Evolutionary conservation across 768 basidiomycete species (phyloP).

Genomic region (Scleroderma citrinum): DNA sequence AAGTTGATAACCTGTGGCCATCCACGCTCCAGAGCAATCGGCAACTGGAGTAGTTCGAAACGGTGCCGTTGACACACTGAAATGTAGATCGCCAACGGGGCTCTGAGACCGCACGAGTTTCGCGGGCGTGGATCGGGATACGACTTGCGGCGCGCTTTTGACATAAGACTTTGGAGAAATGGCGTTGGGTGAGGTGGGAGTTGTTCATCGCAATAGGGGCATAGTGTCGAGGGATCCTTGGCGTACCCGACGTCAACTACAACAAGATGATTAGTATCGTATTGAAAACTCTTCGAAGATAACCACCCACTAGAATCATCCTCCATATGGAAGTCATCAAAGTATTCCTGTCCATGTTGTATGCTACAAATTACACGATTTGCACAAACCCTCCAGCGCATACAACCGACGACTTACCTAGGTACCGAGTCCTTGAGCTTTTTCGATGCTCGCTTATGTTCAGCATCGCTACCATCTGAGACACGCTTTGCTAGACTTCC

Average conservation of each 20-base stretch:
- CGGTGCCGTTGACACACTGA: slow-evolving; percentile 72
- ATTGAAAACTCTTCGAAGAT: not conserved
- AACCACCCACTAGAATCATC: slow-evolving; percentile 38
- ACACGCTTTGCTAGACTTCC: slow-evolving; percentile 21
- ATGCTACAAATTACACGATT: slow-evolving; percentile 8
- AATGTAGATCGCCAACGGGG: slow-evolving; percentile 48
- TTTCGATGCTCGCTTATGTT: slow-evolving; percentile 24
- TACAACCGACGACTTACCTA: too few relatives aligned
- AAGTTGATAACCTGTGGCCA: slow-evolving; percentile 79
- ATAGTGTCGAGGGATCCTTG: slow-evolving; percentile 62
- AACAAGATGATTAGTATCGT: not conserved
- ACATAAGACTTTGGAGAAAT: slow-evolving; percentile 48
- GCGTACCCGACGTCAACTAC: slow-evolving; percentile 47
- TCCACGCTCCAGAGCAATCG: slow-evolving; percentile 60
- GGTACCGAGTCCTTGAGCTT: slow-evolving; percentile 26
- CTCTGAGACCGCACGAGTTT: slow-evolving; percentile 61
- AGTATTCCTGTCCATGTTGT: slow-evolving; percentile 6
- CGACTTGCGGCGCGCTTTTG: slow-evolving; percentile 48
- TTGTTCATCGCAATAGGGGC: slow-evolving; percentile 75
- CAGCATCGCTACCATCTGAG: slow-evolving; percentile 28
- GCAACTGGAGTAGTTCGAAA: slow-evolving; percentile 69
- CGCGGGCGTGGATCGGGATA: slow-evolving; percentile 55
- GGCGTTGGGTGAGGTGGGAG: slow-evolving; percentile 61
- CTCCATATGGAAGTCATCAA: slow-evolving; percentile 17
- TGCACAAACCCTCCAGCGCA: too few relatives aligned